A percentile compares a stretch with the other conserved stretches of the same genome.
These are phyloP conservation scores for Rusavskia elegans DNA, from an alignment of 495 filamentous ascomycete species.

Conservation along the genomic window DNA sequence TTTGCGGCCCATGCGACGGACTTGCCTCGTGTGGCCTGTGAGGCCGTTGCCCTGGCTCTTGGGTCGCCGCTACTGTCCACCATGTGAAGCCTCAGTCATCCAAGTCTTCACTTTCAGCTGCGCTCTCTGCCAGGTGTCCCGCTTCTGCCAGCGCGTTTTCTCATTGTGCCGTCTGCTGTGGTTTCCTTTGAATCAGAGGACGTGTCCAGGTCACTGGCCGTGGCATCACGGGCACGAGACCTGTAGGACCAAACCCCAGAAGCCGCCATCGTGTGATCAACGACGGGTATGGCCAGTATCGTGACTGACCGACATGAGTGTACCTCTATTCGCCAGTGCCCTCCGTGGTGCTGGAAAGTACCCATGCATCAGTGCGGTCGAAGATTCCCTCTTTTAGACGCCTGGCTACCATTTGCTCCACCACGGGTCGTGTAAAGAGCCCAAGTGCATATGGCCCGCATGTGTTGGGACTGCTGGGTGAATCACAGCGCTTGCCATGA, in stretches of 20 bases:
- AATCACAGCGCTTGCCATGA: conserved; percentile 1
- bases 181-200: not conserved
- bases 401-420: not conserved
- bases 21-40: not conserved
- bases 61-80: not conserved
- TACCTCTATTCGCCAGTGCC: not conserved
- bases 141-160: not conserved
- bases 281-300: conserved; percentile 1
- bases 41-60: not conserved
- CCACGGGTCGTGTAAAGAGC: not conserved
- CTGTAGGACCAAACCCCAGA: not conserved
- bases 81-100: not conserved
- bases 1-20: not conserved
- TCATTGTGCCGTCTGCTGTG: too few relatives aligned
- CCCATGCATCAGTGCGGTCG: not conserved
- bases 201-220: not conserved
- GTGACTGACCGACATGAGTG: conserved; percentile 1
- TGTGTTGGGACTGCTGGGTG: not conserved
- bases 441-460: not conserved
- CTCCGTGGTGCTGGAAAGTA: not conserved
- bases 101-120: not conserved
- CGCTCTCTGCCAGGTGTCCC: not conserved
- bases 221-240: not conserved
- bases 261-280: not conserved
- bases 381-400: not conserved